Evolutionary conservation across 2,329 filamentous ascomycete genomes (phyloP), one percentile per base, ranked within the genome.

Genomic region (Colletotrichum limetticola): DNA sequence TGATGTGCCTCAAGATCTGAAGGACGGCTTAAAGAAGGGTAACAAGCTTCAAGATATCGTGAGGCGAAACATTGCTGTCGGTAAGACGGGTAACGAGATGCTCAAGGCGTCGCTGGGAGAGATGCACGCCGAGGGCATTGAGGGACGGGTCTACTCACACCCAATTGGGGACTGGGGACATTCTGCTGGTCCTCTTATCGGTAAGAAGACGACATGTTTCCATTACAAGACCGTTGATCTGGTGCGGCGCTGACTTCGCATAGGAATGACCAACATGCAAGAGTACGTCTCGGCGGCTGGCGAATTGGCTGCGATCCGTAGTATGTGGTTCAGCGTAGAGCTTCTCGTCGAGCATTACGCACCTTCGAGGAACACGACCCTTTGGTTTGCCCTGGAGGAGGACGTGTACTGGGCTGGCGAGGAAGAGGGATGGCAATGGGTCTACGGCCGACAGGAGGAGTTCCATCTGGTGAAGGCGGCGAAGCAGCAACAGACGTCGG

Each of bases 141-240:
- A 83, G 66, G 86, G 86, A 11, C 85, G 81, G 75, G 83, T 88
- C 7, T 88, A 88, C 76, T 85, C 81, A 52, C 86, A 88, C 67
- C 82, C 86, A 1, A 86, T 87, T 16, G 86, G 86, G 12, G 86
- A 88, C 78, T 88, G 85, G 83, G 86, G 86, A 1, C 86, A 88
- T 71, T 83, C 84, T 2, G 86, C 86, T 0, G 86, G 86, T 0
- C 83, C 86, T 0, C 73, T 86, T 5, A 85, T 88, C 64, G 86
- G 85, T 85, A 78, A 66, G 77, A 1, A 11, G 52, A 24, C 53
- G 11, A 24, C 11, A 55, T 9, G 24, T 16, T 37, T 16, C n/a
- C 19, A 22, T 16, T 4, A 11, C 12, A 26, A 32, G 12, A 5
- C 42, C 11, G 5, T 26, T 12, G n/a, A 37, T 22, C 6, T 16